Evolutionary conservation across 2,329 filamentous ascomycete genomes (phyloP).

Genomic region (Aspergillus neoniger): DNA sequence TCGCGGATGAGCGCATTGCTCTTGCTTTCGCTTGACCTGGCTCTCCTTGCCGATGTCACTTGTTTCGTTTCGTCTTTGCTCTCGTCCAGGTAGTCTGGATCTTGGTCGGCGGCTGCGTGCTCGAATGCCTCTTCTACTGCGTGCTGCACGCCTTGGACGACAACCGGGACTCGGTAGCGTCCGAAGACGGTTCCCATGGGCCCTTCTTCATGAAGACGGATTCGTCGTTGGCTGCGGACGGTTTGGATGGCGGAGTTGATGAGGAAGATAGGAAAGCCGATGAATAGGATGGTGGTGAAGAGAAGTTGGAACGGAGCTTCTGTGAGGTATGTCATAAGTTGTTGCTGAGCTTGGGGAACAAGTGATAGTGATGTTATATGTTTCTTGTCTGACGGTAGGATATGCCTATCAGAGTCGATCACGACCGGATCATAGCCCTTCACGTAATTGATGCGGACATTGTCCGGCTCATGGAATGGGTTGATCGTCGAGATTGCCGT

Average conservation of each 20-base stretch:
- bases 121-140: constrained; percentile 79
- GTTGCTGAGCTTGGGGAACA: constrained; percentile 38
- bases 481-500: constrained; percentile 75
- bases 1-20: background rate
- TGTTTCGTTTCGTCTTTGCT: constrained; percentile 16
- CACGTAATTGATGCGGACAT: constrained; percentile 71
- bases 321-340: constrained; percentile 46
- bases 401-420: constrained; percentile 56
- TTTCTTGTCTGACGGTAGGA: constrained; percentile 32
- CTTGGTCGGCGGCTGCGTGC: constrained; percentile 67
- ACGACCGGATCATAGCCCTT: constrained; percentile 74
- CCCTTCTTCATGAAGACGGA: constrained; percentile 73
- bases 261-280: constrained; percentile 71
- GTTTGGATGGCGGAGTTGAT: constrained; percentile 77
- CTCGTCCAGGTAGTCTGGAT: constrained; percentile 68
- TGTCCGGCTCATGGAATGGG: constrained; percentile 69
- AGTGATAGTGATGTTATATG: constrained; percentile 11
- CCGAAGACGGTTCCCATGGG: constrained; percentile 66
- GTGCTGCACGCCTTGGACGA: constrained; percentile 73
- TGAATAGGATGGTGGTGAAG: constrained; percentile 69
- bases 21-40: constrained; percentile 3
- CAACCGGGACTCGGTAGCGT: constrained; percentile 73
- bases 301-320: constrained; percentile 65
- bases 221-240: constrained; percentile 70
- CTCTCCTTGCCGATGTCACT: background rate